Base-by-base conservation (phyloP, 345 rosid genomes). In the Bruguiera parviflora region DNA sequence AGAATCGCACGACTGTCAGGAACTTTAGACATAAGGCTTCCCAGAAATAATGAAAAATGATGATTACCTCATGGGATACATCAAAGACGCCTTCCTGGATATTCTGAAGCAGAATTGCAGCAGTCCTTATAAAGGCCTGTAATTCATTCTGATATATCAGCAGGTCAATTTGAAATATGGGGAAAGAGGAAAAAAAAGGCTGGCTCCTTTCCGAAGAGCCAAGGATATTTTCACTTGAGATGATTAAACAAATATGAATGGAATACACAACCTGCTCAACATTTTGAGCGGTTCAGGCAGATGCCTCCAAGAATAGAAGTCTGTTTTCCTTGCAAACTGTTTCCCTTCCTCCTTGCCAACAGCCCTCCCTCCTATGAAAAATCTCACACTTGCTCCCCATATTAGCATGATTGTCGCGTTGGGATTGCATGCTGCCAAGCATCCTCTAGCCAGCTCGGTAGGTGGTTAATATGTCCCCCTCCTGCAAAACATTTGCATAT, bases 351-450 rank as follows among this genome's bases (percentile, higher is more conserved):
- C 99, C 76, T 84, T 10, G 46, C 46, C 10, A 6, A 32, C 35
- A 39, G 46, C 46, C 46, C 46, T 39, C 15, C 3, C 46, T 37
- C 43, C 43, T 37, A 37, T 37, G 43, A 37, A 9, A 37, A 37
- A 37, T 37, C 2, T 37, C 13, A 37, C 43, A 37, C 43, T 37
- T 2, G 43, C 89, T 37, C 11, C 43, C 43, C 91, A 61, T 37
- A 37, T 37, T 37, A 37, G 43, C 43, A 9, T 37, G 43, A 37
- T 37, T 39, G 46, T 39, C 46, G 10, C 10, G 15, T 39, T 39
- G 97, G 95, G 77, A 91, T 91, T 59, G 99, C 99, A 79, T 91
- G 97, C 79, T 95, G 97, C 75, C 97, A 73, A 20, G 99, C 96
- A 88, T 95, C 97, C 72, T 89, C 99, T 67, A 95, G 80, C 99